Percentiles rank a stretch among this genome's conserved stretches.
phyloP scores from a whole-genome alignment of 2,329 filamentous ascomycete genomes.

The Xylaria sp. region DNA sequence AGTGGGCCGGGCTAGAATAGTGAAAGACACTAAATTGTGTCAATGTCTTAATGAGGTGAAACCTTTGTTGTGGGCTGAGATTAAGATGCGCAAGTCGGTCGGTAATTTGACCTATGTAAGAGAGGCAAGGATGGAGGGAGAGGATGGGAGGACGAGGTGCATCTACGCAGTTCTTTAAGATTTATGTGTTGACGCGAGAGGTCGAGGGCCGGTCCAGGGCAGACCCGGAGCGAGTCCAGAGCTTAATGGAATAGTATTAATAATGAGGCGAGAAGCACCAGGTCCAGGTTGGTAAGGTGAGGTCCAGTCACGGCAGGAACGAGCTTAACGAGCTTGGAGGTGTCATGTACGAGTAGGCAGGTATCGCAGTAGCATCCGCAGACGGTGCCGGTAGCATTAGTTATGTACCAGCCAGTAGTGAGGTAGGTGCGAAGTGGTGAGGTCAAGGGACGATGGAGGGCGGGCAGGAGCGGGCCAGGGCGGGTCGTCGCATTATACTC shows the following conservation, averaged over 20 bases:
- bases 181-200: too few species aligned
- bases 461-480: slow-evolving; percentile 5
- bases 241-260: background rate
- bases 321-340: background rate
- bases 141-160: background rate
- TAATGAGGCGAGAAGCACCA: background rate
- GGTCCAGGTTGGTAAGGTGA: background rate
- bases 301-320: background rate
- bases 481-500: slow-evolving; percentile 12
- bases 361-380: too few species aligned
- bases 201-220: too few species aligned
- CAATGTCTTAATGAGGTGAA: background rate
- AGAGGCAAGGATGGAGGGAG: background rate
- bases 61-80: background rate
- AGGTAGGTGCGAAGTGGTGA: background rate
- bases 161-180: background rate
- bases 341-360: background rate
- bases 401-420: background rate
- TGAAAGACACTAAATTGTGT: background rate
- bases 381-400: background rate
- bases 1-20: background rate
- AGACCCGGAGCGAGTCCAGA: background rate
- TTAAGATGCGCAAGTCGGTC: background rate
- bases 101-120: background rate
- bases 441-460: slow-evolving; percentile 3